Evolutionary conservation across 1,284 basidiomycete genomes (phyloP), one percentile per base, ranked within the genome.

Genomic region (Bondarzewia mesenterica): DNA sequence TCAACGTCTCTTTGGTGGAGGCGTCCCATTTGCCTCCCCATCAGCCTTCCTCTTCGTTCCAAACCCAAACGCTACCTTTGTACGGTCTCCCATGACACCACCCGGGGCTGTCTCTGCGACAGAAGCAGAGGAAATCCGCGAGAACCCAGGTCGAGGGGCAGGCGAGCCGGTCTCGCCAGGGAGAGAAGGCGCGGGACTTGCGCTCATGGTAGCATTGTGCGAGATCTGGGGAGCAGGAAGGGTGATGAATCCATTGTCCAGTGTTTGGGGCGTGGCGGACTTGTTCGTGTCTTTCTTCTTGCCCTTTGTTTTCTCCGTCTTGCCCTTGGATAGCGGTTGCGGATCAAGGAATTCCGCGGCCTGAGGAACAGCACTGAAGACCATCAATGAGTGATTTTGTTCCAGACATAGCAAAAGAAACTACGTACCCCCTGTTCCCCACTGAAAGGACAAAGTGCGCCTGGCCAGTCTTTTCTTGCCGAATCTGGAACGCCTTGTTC

Each of bases 401-500:
- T 15, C 35, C 15, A 27, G 20, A 20, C 22, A 14, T 44, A n/a
- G 40, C n/a, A 42, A 47, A 46, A 45, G 27, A 44, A 45, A 20
- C 49, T 18, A 74, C 85, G 43, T 63, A 92, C 85, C 89, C 89
- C 75, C 89, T 80, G 67, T 94, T 96, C 53, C 93, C 93, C 23
- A 94, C 90, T 1, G 89, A 91, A 51, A 97, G 66, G 7, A 96
- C 87, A 68, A 97, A 96, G 63, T 94, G 92, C 7, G 93, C 93
- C 61, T 93, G 89, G 1, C 93, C 93, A 10, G 88, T 83, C 70
- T 90, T 92, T 66, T 93, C 85, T 63, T 95, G 92, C 49, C 93
- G 74, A 48, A 85, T 79, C 59, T 93, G 82, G 70, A 97, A 97
- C 14, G 92, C 93, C 53, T 77, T 78, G 54, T 84, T 91, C 86